Evolutionary conservation across 345 rosid genomes (phyloP), one percentile per base, ranked within the genome.

Genomic region (Gossypium ekmanianum): DNA sequence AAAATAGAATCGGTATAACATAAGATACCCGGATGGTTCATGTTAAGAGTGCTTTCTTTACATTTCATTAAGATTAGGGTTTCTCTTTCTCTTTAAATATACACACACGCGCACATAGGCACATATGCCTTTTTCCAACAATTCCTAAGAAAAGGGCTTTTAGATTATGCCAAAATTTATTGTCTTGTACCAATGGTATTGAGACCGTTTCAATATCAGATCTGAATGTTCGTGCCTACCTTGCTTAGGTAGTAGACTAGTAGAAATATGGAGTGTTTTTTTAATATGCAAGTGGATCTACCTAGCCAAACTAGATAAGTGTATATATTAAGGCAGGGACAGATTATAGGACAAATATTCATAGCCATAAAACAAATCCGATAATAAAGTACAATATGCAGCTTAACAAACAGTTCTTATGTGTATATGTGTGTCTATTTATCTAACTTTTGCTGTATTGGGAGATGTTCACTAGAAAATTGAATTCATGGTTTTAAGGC

Each of bases 101-200:
- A 29, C 7, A 58, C 7, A 58, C 11, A 24, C 4, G 2, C 12
- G 9, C 22, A 17, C 2, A 63, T 63, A 17, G 20, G 22, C 24
- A 57, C 6, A 57, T 26, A 59, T 26, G 41, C 41, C 6, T 14
- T 44, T 43, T 64, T 4, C 17, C 8, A 68, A 4, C 24, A 16
- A 17, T 69, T 14, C 24, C 16, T 14, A 52, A 68, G 26, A 22
- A 50, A 66, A 67, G 39, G 50, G 48, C 43, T 76, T 76, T 17
- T 61, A 11, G 69, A 50, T 74, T 11, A 54, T 18, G 29, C 70
- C 34, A 68, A 73, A 47, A 68, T 58, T 47, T 47, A 34, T n/a
- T 79, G 76, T 75, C 62, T 70, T 74, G 70, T 84, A 72, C 57
- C 58, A 70, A 76, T 83, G 66, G 81, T 72, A 41, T 11, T 41